Evolutionary conservation across 768 basidiomycete species (phyloP).

Genomic region (Collybiopsis luxurians): DNA sequence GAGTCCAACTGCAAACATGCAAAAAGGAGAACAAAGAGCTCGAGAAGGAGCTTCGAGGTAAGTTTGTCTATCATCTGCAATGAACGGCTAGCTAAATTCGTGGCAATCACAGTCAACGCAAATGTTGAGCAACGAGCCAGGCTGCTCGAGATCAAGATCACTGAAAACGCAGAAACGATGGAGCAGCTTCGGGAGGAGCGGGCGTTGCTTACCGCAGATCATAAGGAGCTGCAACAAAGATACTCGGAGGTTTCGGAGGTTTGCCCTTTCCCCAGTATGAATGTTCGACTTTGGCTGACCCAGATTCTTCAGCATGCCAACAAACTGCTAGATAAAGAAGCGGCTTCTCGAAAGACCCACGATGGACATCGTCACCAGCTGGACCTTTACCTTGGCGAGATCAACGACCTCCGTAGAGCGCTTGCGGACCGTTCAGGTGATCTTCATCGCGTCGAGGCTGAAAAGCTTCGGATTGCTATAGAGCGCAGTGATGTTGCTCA

Average conservation of each 20-base stretch:
- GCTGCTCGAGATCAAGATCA: slow-evolving; percentile 61
- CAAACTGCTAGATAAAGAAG: slow-evolving; percentile 59
- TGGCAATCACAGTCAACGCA: slow-evolving; percentile 44
- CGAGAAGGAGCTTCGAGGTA: slow-evolving; percentile 73
- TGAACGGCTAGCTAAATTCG: not conserved
- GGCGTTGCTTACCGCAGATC: slow-evolving; percentile 61
- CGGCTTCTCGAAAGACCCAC: slow-evolving; percentile 61
- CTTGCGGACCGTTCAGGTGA: slow-evolving; percentile 59
- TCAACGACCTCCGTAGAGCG: slow-evolving; percentile 71
- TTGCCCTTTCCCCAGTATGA: not conserved
- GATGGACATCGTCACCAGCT: slow-evolving; percentile 72
- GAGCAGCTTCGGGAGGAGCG: slow-evolving; percentile 79
- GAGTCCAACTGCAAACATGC: slow-evolving; percentile 59
- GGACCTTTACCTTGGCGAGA: slow-evolving; percentile 67
- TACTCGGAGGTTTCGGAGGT: slow-evolving; percentile 71
- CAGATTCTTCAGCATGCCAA: slow-evolving; percentile 47
- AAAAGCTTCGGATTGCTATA: slow-evolving; percentile 56
- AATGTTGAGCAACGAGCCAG: slow-evolving; percentile 74
- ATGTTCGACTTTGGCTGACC: not conserved
- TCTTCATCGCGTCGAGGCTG: slow-evolving; percentile 60
- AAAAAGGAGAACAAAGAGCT: slow-evolving; percentile 75
- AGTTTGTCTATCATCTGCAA: slow-evolving; percentile 11
- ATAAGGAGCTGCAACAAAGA: slow-evolving; percentile 69
- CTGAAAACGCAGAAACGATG: slow-evolving; percentile 68
- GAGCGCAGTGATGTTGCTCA: slow-evolving; percentile 67